Percentiles rank a stretch among this genome's conserved stretches.
These are phyloP conservation scores for Trapa incisa DNA, from an alignment of 345 rosid genomes.

Conservation along the genomic window DNA sequence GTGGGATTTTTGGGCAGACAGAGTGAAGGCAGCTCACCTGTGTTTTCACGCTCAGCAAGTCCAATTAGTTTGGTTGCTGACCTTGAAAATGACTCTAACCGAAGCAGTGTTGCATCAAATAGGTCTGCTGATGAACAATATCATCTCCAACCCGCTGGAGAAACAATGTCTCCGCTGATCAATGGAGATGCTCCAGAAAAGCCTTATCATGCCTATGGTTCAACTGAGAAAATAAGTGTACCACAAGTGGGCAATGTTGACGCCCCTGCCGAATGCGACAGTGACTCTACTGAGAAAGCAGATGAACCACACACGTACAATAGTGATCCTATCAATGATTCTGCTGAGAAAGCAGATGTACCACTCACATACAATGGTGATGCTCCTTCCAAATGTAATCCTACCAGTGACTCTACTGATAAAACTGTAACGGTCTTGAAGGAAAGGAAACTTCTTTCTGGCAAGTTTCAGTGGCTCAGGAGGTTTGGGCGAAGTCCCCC, in stretches of 20 bases:
- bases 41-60: conserved; percentile 43
- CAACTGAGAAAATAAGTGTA: no score
- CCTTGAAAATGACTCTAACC: conserved; percentile 27
- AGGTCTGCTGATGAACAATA: conserved; percentile 33
- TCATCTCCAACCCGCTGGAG: conserved; percentile 20
- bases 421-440: conserved; percentile 19
- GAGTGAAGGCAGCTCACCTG: conserved; percentile 53
- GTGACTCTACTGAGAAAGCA: no score
- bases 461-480: conserved; percentile 92
- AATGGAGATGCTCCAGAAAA: conserved; percentile 20
- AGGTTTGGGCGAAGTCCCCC: conserved; percentile 54
- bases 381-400: conserved; percentile 19
- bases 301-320: no score
- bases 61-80: conserved; percentile 36
- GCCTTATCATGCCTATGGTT: neutral
- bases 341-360: conserved; percentile 17
- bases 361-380: conserved; percentile 3
- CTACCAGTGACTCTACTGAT: conserved; percentile 18
- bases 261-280: no score
- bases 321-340: conserved; percentile 15
- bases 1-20: conserved; percentile 36
- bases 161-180: conserved; percentile 36
- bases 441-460: conserved; percentile 45
- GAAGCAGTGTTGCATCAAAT: conserved; percentile 24
- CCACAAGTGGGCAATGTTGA: no score